Base-by-base conservation (phyloP, 768 basidiomycete species). In the Lentinula lateritia region DNA sequence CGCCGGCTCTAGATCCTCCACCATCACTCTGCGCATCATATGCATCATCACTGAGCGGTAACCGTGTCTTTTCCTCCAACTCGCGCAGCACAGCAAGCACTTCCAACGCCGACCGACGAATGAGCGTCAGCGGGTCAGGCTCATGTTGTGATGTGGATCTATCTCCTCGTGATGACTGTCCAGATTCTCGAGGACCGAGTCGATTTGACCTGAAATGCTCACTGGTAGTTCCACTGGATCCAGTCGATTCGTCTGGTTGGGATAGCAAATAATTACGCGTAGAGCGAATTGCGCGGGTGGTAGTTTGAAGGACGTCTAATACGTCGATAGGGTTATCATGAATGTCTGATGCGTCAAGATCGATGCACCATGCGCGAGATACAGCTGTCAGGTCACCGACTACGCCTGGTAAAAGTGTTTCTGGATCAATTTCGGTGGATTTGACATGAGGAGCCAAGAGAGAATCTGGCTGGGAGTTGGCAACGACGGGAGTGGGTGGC, bases 211-310 rank as follows among this genome's bases (percentile, higher is more conserved):
- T 81, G 72, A 86, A 91, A 23, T 87, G 76, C 50, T 79, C 76
- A 42, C 79, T 79, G 68, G 81, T 78, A 1, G 82, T 79, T 43
- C 15, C 15, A 43, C 82, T 79, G 16, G n/a, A 23, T 8, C 77
- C 82, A 15, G 83, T 76, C 1, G 80, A 82, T 61, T 93, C 90
- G 68, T 93, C 87, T 0, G 92, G 93, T 13, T 95, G 83, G 0
- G 89, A 85, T 36, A 95, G 76, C 18, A 94, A 75, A 71, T 94
- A 95, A 70, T 92, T 92, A 12, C 93, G 83, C 36, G 92, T 89
- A 13, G 88, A 87, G 38, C 94, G 85, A 52, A 97, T 86, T 4
- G 90, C 86, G 43, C 81, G 82, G 6, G 93, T 93, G 0, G 93
- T 95, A 1, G 80, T 84, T 72, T 92, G 88, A 61, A 96, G 83